These are phyloP conservation scores for Penicillium fimorum DNA, from an alignment of 495 filamentous ascomycete species.

Conservation along the genomic window DNA sequence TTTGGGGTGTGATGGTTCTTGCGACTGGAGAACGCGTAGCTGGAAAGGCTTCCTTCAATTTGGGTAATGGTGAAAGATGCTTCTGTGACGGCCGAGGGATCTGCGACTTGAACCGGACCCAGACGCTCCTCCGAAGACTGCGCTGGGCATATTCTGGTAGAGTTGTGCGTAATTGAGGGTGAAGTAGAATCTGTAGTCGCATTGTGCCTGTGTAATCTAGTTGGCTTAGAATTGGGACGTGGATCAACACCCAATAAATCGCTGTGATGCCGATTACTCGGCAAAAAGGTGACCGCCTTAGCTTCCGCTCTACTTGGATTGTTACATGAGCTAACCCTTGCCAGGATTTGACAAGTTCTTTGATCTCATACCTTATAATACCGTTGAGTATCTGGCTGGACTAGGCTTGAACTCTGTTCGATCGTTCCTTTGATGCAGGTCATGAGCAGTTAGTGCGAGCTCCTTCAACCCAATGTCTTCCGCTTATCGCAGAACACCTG, in stretches of 20 bases:
- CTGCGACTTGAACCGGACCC: constrained; percentile 35
- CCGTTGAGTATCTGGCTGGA: neutral
- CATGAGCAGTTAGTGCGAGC: constrained; percentile 19
- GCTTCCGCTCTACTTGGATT: constrained; percentile 16
- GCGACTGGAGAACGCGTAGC: constrained; percentile 9
- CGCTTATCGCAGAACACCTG: constrained; percentile 28
- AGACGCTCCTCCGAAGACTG: constrained; percentile 29
- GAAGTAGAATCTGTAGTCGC: constrained; percentile 33
- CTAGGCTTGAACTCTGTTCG: too few species aligned
- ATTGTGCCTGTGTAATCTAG: constrained; percentile 17
- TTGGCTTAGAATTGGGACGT: constrained; percentile 10
- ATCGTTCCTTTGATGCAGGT: neutral
- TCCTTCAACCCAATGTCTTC: constrained; percentile 28
- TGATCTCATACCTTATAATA: neutral
- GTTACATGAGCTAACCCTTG: neutral
- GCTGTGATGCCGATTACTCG: neutral
- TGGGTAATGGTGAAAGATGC: constrained; percentile 20
- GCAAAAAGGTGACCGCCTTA: constrained; percentile 21
- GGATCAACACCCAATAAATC: constrained; percentile 5
- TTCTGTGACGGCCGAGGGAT: constrained; percentile 26
- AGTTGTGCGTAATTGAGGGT: constrained; percentile 34
- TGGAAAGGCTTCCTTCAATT: constrained; percentile 24
- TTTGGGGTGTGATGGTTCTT: constrained; percentile 25
- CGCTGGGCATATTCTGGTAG: constrained; percentile 28
- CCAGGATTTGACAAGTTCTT: neutral